These are phyloP conservation scores for Vigna radiata DNA, from an alignment of 306 rosid genomes.

Conservation along the genomic window DNA sequence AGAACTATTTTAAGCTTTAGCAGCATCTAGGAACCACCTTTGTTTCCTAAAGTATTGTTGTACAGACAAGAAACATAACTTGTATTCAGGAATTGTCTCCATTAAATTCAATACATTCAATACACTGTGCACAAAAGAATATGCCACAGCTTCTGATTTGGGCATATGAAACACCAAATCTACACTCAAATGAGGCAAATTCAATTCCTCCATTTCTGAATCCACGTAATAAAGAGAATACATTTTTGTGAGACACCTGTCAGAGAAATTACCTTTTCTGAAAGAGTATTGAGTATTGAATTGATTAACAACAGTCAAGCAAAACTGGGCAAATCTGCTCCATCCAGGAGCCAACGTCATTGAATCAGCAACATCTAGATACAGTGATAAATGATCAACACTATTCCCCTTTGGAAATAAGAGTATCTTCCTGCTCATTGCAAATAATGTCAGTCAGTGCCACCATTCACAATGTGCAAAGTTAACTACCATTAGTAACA, in stretches of 20 bases:
- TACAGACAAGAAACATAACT: not conserved
- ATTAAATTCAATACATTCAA: constrained; percentile 11
- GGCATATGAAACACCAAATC: constrained; percentile 5
- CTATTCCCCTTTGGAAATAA: constrained; percentile 23
- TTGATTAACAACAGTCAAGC: constrained; percentile 20
- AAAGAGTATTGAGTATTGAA: not conserved
- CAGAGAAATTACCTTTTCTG: constrained; percentile 20
- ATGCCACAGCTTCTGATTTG: not conserved
- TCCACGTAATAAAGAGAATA: not conserved
- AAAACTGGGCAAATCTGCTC: constrained; percentile 20
- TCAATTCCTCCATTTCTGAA: not conserved
- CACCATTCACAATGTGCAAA: not conserved
- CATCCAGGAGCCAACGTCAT: not conserved
- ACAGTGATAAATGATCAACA: constrained; percentile 14
- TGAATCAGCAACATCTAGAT: constrained; percentile 25
- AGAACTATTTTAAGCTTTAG: not conserved
- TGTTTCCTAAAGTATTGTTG: not conserved
- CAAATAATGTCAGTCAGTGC: not conserved
- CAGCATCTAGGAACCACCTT: not conserved
- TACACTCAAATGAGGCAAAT: not conserved
- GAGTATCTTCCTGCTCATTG: constrained; percentile 2
- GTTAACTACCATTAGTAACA: not conserved
- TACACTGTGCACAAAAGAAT: not conserved
- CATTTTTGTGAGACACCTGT: not conserved
- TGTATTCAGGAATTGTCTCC: not conserved